Base-by-base conservation (phyloP, 345 rosid species). In the Hypericum androsaemum region DNA sequence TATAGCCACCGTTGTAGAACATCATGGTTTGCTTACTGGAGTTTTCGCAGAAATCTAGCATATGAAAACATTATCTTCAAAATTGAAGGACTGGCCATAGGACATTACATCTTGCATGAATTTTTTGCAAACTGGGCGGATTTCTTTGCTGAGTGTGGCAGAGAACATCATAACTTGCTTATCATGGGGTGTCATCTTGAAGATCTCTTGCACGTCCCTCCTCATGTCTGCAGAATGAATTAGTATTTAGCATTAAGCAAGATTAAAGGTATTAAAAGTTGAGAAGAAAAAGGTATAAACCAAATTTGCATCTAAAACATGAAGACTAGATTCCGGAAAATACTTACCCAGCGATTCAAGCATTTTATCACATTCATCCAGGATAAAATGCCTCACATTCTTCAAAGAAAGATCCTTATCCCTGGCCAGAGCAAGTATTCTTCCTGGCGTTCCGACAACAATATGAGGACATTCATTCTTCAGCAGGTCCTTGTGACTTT, bases 101-200 rank as follows among this genome's bases (percentile, higher is more conserved):
- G 68, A 78, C 78, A 85, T 94, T 94, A 94, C 97, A 88, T 94
- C 97, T 88, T 88, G 99, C 99, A 94, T 94, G 60, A 94, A 94
- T 47, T 88, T 94, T 74, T 94, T 88, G 99, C 99, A 94, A 74
- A 94, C 94, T 0, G 97, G 97, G 65, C 97, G 99, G 57, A 92
- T 92, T 64, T 92, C 97, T 71, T 92, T 92, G 95, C 97, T 92
- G 69, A 92, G 99, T 0, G 99, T 92, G 12, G 99, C 97, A 52
- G 97, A 92, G 65, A 92, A 92, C 99, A 94, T 94, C 99, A 94
- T 94, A 13, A 94, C 99, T 77, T 94, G 99, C 73, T 94, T 94
- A 54, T 94, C 99, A 47, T 88, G 97, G 32, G 99, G 99, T 22
- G 99, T 94, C 95, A 85, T 75, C 77, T 94, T 94, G 74, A 94